Evolutionary conservation across 2,329 filamentous ascomycete genomes (phyloP).

Genomic region (Scortechinia acanthostroma): DNA sequence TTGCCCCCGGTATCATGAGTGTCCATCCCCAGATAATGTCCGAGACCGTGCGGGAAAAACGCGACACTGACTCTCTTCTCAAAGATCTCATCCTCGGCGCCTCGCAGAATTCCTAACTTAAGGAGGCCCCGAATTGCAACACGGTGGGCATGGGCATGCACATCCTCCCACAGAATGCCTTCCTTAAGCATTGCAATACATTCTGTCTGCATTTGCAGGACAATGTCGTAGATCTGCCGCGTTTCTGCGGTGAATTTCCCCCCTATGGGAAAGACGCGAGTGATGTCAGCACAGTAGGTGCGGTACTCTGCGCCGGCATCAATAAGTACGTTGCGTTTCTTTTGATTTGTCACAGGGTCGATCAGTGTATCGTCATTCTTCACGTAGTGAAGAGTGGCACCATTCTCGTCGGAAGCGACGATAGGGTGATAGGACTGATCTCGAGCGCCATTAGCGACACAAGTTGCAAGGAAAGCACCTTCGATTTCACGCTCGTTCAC

Average conservation of each 20-base stretch:
- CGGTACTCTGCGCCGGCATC: constrained; percentile 76
- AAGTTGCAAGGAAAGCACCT: constrained; percentile 70
- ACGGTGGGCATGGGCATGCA: constrained; percentile 73
- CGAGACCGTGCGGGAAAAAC: constrained; percentile 86
- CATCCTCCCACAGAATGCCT: constrained; percentile 72
- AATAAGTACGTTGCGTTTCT: constrained; percentile 73
- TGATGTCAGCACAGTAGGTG: constrained; percentile 69
- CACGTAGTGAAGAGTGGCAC: constrained; percentile 81
- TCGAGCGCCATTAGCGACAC: constrained; percentile 67
- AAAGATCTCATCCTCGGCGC: constrained; percentile 66
- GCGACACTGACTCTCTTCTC: constrained; percentile 74
- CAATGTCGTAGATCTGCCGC: constrained; percentile 72
- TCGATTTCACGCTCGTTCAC: constrained; percentile 77
- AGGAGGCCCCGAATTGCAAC: constrained; percentile 77
- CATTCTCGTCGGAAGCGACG: constrained; percentile 72
- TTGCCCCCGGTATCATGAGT: constrained; percentile 82
- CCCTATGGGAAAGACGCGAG: constrained; percentile 77
- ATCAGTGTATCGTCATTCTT: constrained; percentile 65
- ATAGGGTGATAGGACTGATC: constrained; percentile 86
- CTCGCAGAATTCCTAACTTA: constrained; percentile 66
- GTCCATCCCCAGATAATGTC: constrained; percentile 87
- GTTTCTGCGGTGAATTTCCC: constrained; percentile 66
- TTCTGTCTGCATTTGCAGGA: constrained; percentile 78
- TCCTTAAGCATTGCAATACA: constrained; percentile 68
- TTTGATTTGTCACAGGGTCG: constrained; percentile 16